Evolutionary conservation across 768 basidiomycete genomes (phyloP), one percentile per base, ranked within the genome.

Genomic region (Neoboletus magnificus): DNA sequence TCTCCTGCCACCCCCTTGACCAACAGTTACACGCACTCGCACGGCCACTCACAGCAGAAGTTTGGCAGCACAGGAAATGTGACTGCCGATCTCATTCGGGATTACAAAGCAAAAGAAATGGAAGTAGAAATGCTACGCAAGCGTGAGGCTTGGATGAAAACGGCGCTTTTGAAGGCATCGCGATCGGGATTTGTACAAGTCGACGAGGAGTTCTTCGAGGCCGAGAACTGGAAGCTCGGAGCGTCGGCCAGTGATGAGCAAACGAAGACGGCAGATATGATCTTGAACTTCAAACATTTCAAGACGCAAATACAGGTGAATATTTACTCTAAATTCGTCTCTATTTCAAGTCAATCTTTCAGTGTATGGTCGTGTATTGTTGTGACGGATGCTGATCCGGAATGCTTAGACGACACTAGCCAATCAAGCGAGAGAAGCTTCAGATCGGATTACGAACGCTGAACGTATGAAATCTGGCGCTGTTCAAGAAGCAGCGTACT

Each of bases 401-500:
- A 51, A 33, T 57, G 27, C 44, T 30, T 66, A 93, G 91, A 82
- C 82, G n/a, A 77, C 80, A 35, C 77, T 94, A 65, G 77, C 81
- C 15, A 85, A 84, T 50, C 92, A 96, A 70, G 89, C 91, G 1
- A 84, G 80, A 43, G 79, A 79, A 49, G 82, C 87, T 3, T 92
- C 93, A 3, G 86, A 91, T 41, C 86, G 85, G 39, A 71, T 97
- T 11, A 78, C 83, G 4, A 89, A 93, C 50, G 88, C 91, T 0
- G 92, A 95, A 59, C 83, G 89, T 48, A 73, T 85, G 59, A 87
- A 88, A 58, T 70, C 79, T 8, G 86, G 82, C 41, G 97, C 97
- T 1, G 73, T 90, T 9, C 92, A 98, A 71, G 97, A 99, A 72
- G 90, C 95, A 3, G 92, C 94, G 1, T 98, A 89, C 74, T 97